Conservation (phyloP, 805 yeast genomes). For the Ogataea trehaloabstinens region DNA sequence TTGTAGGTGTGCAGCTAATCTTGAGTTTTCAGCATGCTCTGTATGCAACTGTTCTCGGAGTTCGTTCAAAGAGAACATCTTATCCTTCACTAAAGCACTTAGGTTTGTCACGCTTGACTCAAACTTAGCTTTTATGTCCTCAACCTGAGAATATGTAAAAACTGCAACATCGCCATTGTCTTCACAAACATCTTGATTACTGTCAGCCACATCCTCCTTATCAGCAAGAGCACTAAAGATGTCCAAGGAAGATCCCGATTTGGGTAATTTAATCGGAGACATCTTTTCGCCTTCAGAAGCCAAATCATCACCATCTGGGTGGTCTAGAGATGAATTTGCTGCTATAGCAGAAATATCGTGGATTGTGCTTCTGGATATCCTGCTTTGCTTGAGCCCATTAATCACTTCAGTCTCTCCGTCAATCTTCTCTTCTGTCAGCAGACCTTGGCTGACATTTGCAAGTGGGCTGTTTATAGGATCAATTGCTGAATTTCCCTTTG, state of each 20-base stretch:
- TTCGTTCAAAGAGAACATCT: conserved; percentile 6
- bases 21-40: conserved; percentile 4
- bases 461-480: conserved; percentile 29
- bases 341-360: conserved; percentile 23
- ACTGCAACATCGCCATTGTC: conserved; percentile 15
- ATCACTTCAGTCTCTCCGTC: conserved; percentile 28
- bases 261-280: conserved; percentile 26
- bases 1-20: conserved; percentile 4
- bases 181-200: conserved; percentile 6
- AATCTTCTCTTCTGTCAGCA: conserved; percentile 21
- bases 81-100: conserved; percentile 10
- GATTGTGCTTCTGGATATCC: conserved; percentile 9
- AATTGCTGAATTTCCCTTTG: conserved; percentile 14
- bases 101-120: conserved; percentile 12
- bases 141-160: conserved; percentile 19
- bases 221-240: conserved; percentile 21
- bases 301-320: conserved; percentile 6
- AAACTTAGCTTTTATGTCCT: conserved; percentile 18
- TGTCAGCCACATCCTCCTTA: conserved; percentile 18
- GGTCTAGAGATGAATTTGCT: conserved; percentile 20
- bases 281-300: conserved; percentile 15
- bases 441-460: conserved; percentile 30
- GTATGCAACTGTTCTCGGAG: conserved; percentile 10
- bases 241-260: conserved; percentile 18
- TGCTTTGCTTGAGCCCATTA: conserved; percentile 14